A percentile compares a stretch with the other conserved stretches of the same genome.
Conservation (phyloP, 768 basidiomycete genomes). For the Rhodotorula diobovata region DNA sequence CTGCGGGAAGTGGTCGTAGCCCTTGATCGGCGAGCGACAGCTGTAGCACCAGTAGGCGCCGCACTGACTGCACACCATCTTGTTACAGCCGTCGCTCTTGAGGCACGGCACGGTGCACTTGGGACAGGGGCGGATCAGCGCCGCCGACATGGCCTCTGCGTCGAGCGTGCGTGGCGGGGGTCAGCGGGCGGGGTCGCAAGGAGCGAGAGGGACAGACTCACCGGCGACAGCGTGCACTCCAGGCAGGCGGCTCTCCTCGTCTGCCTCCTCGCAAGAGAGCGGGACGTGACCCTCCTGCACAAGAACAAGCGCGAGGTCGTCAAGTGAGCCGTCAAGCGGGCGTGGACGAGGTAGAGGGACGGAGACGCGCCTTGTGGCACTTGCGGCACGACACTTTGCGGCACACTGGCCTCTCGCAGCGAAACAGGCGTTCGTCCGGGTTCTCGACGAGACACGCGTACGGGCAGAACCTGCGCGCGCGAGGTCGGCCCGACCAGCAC, state of each 20-base stretch:
- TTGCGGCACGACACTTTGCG: slow-evolving; percentile 32
- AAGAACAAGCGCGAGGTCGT: accelerated
- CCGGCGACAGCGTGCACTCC: slow-evolving; percentile 45
- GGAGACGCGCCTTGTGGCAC: slow-evolving; percentile 35
- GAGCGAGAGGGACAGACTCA: neutral
- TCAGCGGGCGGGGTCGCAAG: neutral
- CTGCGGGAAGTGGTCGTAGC: slow-evolving; percentile 26
- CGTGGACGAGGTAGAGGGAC: neutral
- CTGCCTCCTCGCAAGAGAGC: slow-evolving; percentile 46
- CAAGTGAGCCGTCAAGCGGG: neutral
- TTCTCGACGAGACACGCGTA: slow-evolving; percentile 38
- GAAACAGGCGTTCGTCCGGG: slow-evolving; percentile 36
- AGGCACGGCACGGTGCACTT: slow-evolving; percentile 45
- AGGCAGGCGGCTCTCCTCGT: slow-evolving; percentile 45
- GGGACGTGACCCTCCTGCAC: slow-evolving; percentile 47
- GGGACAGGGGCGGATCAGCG: slow-evolving; percentile 48
- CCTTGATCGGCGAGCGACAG: slow-evolving; percentile 42
- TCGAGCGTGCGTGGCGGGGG: too few relatives aligned
- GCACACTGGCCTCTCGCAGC: slow-evolving; percentile 37
- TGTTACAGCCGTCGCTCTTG: slow-evolving; percentile 42
- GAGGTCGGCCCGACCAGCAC: neutral
- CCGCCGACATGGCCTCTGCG: slow-evolving; percentile 51
- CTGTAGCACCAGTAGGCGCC: slow-evolving; percentile 47
- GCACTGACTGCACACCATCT: slow-evolving; percentile 43
- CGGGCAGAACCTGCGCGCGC: slow-evolving; percentile 34